A percentile compares a stretch with the other conserved stretches of the same genome.
Evolutionary conservation across 371 early-diverging fungal species (phyloP).

Genomic region (Haplosporangium sp.): DNA sequence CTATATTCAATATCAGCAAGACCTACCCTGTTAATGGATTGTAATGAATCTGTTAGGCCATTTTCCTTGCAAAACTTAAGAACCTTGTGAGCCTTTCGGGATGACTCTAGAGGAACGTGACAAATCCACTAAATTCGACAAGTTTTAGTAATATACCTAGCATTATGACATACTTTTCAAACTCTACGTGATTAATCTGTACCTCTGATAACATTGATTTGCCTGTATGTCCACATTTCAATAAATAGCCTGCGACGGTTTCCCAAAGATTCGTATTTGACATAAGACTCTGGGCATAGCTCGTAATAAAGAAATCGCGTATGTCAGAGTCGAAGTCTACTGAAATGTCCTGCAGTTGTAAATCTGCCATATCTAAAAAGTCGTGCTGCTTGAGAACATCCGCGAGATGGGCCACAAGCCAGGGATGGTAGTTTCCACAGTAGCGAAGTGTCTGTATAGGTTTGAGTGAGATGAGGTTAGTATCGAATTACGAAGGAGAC

Average conservation of each 20-base stretch:
- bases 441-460: conserved; percentile 28
- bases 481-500: too few relatives aligned
- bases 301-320: conserved; percentile 43
- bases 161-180: not conserved
- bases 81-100: conserved; percentile 36
- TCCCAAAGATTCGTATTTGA: conserved; percentile 42
- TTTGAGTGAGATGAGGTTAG: not conserved
- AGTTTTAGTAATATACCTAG: not conserved
- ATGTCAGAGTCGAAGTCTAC: conserved; percentile 30
- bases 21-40: conserved; percentile 48
- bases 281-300: conserved; percentile 53
- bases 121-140: conserved; percentile 39
- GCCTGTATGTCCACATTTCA: conserved; percentile 37
- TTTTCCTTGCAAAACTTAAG: conserved; percentile 45
- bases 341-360: conserved; percentile 25
- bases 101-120: conserved; percentile 41
- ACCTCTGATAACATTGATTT: conserved; percentile 37
- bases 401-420: conserved; percentile 49
- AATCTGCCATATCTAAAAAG: conserved; percentile 33
- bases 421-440: conserved; percentile 45
- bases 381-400: conserved; percentile 40
- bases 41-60: conserved; percentile 26
- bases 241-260: conserved; percentile 41
- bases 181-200: not conserved
- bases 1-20: not conserved